phyloP scores from a whole-genome alignment of 352 stramenopile genomes.

The Phytopythium oedochilum region DNA sequence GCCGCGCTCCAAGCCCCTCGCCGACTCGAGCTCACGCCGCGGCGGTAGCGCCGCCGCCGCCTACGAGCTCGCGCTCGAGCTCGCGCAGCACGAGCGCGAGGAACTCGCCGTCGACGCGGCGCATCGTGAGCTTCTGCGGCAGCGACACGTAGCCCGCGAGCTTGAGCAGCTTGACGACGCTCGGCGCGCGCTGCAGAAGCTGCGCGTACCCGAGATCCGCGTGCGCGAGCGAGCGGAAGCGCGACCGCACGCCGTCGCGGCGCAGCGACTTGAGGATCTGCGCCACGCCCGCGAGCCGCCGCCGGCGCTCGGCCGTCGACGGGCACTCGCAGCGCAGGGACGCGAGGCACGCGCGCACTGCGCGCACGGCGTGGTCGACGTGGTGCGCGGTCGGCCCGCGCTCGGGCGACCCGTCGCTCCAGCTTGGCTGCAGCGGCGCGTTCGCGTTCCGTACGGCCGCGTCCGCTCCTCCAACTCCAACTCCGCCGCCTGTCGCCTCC shows the following conservation, averaged over 20 bases:
- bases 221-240: conserved; percentile 62
- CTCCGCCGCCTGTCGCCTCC: conserved; percentile 19
- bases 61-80: conserved; percentile 29
- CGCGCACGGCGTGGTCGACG: conserved; percentile 34
- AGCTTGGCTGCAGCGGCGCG: conserved; percentile 27
- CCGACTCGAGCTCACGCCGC: neutral
- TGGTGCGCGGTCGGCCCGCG: conserved; percentile 30
- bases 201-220: conserved; percentile 70
- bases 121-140: conserved; percentile 70
- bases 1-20: no score
- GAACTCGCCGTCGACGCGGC: conserved; percentile 61
- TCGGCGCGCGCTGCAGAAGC: conserved; percentile 61
- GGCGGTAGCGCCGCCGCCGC: neutral
- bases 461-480: neutral
- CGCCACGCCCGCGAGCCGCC: conserved; percentile 64
- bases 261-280: conserved; percentile 67
- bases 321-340: conserved; percentile 63
- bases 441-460: neutral
- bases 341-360: conserved; percentile 49
- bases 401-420: conserved; percentile 51
- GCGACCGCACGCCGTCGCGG: conserved; percentile 53
- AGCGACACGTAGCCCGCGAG: conserved; percentile 71
- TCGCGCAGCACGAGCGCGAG: conserved; percentile 56
- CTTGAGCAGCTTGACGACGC: conserved; percentile 73
- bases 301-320: conserved; percentile 50